Evolutionary conservation across 2,329 filamentous ascomycete genomes (phyloP).

Genomic region (Colletotrichum incanum): DNA sequence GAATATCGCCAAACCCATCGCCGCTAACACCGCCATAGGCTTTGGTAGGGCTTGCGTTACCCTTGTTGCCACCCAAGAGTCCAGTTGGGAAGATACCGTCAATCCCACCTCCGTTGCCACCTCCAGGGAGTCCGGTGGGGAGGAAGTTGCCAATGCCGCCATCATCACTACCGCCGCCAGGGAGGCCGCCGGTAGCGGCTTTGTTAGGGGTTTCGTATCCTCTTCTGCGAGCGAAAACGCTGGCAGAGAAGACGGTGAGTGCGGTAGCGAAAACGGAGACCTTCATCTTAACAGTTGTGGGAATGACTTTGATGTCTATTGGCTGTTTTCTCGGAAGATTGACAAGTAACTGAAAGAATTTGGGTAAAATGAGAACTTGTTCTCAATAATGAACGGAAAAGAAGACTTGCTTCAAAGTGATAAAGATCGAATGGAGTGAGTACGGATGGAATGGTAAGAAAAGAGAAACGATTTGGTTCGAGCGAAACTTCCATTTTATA

Average conservation of each 20-base stretch:
- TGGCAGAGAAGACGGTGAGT: slow-evolving; percentile 15
- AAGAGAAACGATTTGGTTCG: not conserved
- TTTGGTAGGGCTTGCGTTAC: too few species aligned
- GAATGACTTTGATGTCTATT: not conserved
- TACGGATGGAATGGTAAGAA: too few species aligned
- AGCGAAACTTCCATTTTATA: not conserved
- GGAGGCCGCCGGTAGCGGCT: too few species aligned
- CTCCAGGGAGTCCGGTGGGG: not conserved
- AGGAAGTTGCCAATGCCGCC: not conserved
- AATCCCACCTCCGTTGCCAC: too few species aligned
- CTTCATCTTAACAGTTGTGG: slow-evolving; percentile 19
- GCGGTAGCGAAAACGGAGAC: slow-evolving; percentile 12
- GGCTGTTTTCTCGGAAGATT: not conserved
- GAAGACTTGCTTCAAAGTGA: slow-evolving; percentile 7
- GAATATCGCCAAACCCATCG: not conserved
- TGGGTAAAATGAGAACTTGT: not conserved
- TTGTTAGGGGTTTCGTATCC: not conserved
- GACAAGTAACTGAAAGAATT: not conserved
- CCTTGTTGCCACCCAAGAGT: not conserved
- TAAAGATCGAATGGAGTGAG: not conserved
- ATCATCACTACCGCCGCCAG: not conserved
- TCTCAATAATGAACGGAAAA: not conserved
- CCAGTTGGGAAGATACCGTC: slow-evolving; percentile 2
- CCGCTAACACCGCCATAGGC: not conserved
- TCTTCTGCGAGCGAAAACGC: not conserved